Evolutionary conservation across 371 early-diverging fungal species (phyloP).

Genomic region (Furculomyces boomerangus): DNA sequence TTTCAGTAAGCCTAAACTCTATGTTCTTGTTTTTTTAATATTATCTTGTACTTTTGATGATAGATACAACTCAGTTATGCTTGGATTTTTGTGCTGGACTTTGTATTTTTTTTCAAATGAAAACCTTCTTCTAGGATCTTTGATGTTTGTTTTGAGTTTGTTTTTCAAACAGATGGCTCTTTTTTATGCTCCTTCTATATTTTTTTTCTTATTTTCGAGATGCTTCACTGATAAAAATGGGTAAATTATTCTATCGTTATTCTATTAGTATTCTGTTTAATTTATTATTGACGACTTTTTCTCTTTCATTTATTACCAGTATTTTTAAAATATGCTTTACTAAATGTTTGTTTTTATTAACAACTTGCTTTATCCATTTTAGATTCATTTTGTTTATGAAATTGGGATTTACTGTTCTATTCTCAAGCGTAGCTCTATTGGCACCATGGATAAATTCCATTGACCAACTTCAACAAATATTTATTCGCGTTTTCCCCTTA

Average conservation of each 20-base stretch:
- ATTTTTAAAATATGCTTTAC: neutral
- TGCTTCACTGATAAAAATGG: conserved; percentile 27
- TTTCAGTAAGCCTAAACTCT: conserved; percentile 40
- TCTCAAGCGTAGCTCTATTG: conserved; percentile 44
- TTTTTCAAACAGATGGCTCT: conserved; percentile 93
- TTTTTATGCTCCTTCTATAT: conserved; percentile 79
- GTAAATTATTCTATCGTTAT: neutral
- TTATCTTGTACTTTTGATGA: neutral
- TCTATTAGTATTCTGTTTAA: neutral
- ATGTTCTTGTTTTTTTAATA: neutral
- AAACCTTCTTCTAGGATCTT: conserved; percentile 43
- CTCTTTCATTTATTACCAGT: neutral
- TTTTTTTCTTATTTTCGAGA: conserved; percentile 62
- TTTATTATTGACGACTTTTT: neutral
- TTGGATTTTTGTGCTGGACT: conserved; percentile 64
- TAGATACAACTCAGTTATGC: conserved; percentile 78
- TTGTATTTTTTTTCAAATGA: conserved; percentile 41
- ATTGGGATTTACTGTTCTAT: conserved; percentile 52
- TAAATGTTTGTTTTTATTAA: neutral
- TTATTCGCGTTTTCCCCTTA: conserved; percentile 76
- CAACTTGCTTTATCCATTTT: neutral
- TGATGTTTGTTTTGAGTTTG: conserved; percentile 62
- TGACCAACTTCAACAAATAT: conserved; percentile 52
- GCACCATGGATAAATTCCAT: conserved; percentile 45
- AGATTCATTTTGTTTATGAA: conserved; percentile 33